These are phyloP conservation scores for Aspergillaceae sp. DNA, from an alignment of 2,329 filamentous ascomycete species.

Conservation along the genomic window DNA sequence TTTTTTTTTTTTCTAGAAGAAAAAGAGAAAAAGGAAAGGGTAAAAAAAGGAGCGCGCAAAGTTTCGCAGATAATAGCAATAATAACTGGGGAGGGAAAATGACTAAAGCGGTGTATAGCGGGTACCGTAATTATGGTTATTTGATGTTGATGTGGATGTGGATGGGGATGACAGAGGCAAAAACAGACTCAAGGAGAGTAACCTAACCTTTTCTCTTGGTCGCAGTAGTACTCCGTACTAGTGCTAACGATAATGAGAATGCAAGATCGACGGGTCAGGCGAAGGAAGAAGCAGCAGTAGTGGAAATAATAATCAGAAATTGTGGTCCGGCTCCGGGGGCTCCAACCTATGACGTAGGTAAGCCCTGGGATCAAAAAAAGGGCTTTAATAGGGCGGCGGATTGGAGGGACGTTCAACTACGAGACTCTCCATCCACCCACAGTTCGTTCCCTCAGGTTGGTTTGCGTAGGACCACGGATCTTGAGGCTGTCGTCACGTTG, in stretches of 20 bases:
- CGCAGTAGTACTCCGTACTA: too few species aligned
- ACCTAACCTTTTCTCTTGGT: constrained; percentile 14
- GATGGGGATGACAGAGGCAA: background rate
- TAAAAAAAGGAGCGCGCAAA: background rate
- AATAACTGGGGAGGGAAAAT: constrained; percentile 6
- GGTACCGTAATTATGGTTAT: background rate
- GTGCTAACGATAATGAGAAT: too few species aligned
- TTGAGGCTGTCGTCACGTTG: too few species aligned
- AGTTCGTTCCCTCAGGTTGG: background rate
- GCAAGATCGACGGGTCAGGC: background rate
- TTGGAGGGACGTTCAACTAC: background rate
- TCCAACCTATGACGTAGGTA: constrained; percentile 24
- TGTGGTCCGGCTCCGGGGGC: constrained; percentile 14
- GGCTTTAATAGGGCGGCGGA: background rate
- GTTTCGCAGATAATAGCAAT: background rate
- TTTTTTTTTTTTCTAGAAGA: background rate
- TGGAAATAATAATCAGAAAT: background rate
- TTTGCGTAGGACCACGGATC: too few species aligned
- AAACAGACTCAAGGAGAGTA: constrained; percentile 1
- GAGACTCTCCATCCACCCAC: background rate
- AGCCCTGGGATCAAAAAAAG: constrained; percentile 11
- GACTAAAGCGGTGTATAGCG: constrained; percentile 17
- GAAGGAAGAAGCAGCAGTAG: background rate
- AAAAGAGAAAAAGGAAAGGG: background rate
- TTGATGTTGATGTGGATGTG: background rate